Percentiles rank a stretch among this genome's conserved stretches.
phyloP scores from a whole-genome alignment of 2,329 filamentous ascomycete species.

The Verticillium nubilum region DNA sequence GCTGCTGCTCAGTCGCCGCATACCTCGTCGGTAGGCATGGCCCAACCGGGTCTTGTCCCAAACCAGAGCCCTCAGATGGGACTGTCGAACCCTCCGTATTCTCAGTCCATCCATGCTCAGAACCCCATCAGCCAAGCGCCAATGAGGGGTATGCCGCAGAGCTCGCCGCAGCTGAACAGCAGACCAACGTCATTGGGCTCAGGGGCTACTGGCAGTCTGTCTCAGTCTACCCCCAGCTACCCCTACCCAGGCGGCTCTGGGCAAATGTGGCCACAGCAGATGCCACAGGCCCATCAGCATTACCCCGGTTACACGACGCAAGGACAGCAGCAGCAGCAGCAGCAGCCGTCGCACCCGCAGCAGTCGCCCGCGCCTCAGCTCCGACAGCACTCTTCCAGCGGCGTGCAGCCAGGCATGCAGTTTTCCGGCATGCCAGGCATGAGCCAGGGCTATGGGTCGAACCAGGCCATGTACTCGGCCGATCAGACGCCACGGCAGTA shows the following conservation, averaged over 20 bases:
- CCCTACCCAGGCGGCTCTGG: slow-evolving; percentile 52
- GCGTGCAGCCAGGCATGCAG: slow-evolving; percentile 53
- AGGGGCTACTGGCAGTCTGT: slow-evolving; percentile 37
- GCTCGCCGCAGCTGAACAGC: slow-evolving; percentile 57
- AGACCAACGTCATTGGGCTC: slow-evolving; percentile 55
- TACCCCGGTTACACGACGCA: slow-evolving; percentile 22
- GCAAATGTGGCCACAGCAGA: slow-evolving; percentile 65
- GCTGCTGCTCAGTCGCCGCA: slow-evolving; percentile 52
- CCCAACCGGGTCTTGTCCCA: slow-evolving; percentile 52
- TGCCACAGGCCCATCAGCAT: slow-evolving; percentile 44
- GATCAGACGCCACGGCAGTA: slow-evolving; percentile 62
- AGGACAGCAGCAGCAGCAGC: background rate
- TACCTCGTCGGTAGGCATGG: slow-evolving; percentile 45
- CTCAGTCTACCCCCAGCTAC: slow-evolving; percentile 49
- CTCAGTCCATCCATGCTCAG: slow-evolving; percentile 65
- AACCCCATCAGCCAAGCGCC: slow-evolving; percentile 67
- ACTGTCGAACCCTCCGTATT: slow-evolving; percentile 62
- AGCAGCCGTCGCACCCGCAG: slow-evolving; percentile 36
- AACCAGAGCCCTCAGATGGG: slow-evolving; percentile 58
- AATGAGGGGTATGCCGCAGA: slow-evolving; percentile 64
- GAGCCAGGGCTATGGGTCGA: slow-evolving; percentile 51
- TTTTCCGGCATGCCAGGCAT: slow-evolving; percentile 60
- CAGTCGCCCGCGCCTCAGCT: slow-evolving; percentile 56
- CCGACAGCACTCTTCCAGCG: slow-evolving; percentile 45
- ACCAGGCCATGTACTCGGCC: slow-evolving; percentile 53